Percentiles rank a stretch among this genome's conserved stretches.
These are phyloP conservation scores for Neonothopanus nambi DNA, from an alignment of 1,284 basidiomycete species.

Conservation along the genomic window DNA sequence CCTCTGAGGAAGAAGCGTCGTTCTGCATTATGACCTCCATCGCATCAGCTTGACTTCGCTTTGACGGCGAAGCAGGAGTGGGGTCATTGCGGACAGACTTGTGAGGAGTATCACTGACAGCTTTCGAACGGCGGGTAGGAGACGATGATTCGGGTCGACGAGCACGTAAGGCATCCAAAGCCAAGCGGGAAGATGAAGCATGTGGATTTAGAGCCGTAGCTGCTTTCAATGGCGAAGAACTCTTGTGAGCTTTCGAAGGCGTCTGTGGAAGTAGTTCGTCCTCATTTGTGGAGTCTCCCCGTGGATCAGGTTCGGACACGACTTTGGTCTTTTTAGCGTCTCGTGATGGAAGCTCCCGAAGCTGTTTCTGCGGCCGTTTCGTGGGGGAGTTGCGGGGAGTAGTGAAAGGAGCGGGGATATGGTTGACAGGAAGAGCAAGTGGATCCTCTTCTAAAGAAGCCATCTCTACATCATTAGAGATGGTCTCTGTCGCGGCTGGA, in stretches of 20 bases:
- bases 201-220: background rate
- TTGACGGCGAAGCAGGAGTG: background rate
- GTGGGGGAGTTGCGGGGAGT: no score
- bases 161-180: background rate
- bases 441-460: background rate
- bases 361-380: no score
- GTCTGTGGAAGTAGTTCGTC: background rate
- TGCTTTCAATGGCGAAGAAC: background rate
- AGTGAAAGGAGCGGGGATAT: background rate
- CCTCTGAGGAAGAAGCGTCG: background rate
- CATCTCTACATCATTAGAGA: constrained; percentile 8
- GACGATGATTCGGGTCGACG: background rate
- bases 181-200: background rate
- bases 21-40: background rate
- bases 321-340: no score
- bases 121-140: background rate
- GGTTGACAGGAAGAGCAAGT: background rate
- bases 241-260: background rate
- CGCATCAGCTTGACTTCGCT: background rate
- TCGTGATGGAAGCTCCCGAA: no score
- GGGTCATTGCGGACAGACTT: background rate
- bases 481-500: background rate
- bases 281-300: no score
- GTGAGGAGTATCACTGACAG: background rate
- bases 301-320: no score